phyloP scores from a whole-genome alignment of 164 flowering plant genomes.

The Tetrastigma voinierianum region DNA sequence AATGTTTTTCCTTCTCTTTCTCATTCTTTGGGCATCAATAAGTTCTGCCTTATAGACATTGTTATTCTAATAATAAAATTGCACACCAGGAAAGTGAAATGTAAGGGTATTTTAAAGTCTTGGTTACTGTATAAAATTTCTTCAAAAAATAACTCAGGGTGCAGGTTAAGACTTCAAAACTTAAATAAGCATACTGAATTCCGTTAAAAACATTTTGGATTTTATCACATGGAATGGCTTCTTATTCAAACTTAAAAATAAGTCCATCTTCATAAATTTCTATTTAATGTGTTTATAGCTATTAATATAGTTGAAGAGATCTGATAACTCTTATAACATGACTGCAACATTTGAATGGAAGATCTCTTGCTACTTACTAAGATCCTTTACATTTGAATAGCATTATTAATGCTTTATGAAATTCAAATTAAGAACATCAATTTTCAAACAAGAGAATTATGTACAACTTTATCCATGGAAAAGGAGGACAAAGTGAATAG shows the following conservation, averaged over 20 bases:
- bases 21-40: background rate
- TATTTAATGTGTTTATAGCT: background rate
- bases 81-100: background rate
- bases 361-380: background rate
- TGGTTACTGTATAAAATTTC: no score
- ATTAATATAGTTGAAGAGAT: background rate
- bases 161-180: background rate
- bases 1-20: background rate
- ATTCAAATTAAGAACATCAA: no score
- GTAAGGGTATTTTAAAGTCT: background rate
- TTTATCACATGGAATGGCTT: background rate
- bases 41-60: background rate
- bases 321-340: background rate
- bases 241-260: background rate
- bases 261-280: background rate
- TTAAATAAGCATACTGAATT: background rate
- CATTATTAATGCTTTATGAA: no score
- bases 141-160: no score
- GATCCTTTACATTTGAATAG: no score
- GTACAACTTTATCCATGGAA: no score
- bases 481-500: no score
- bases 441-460: no score
- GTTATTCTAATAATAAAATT: background rate
- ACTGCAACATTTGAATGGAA: background rate
- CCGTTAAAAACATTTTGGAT: background rate